These are phyloP conservation scores for Fagopyrum homotropicum DNA, from an alignment of 148 eudicot genomes.

Conservation along the genomic window DNA sequence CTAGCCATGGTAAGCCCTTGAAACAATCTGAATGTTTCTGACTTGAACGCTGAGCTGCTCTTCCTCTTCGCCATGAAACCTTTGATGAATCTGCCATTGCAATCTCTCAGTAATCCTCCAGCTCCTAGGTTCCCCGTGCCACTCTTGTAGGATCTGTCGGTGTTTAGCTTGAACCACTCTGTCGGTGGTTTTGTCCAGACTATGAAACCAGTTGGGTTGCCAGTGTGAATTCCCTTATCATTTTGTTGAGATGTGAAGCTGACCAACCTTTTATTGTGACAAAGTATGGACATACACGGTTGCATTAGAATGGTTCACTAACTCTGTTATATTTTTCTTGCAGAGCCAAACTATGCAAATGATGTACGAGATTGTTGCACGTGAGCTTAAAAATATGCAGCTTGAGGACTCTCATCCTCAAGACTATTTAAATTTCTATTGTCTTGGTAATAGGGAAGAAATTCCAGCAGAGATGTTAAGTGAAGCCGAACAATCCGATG, in stretches of 20 bases:
- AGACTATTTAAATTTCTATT: constrained; percentile 87
- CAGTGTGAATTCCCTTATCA: too few relatives aligned
- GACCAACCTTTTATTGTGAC: not conserved
- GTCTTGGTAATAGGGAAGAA: constrained; percentile 86
- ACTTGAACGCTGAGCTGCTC: too few relatives aligned
- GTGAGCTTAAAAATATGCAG: constrained; percentile 61
- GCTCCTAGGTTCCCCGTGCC: too few relatives aligned
- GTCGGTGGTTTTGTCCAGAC: too few relatives aligned
- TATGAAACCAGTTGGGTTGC: too few relatives aligned
- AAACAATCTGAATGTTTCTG: too few relatives aligned
- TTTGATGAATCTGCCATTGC: too few relatives aligned
- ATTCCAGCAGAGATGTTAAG: constrained; percentile 30
- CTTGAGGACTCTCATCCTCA: constrained; percentile 51
- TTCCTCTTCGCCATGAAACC: too few relatives aligned
- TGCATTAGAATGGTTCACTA: not conserved
- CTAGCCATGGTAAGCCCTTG: too few relatives aligned
- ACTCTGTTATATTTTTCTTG: not conserved
- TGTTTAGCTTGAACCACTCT: too few relatives aligned
- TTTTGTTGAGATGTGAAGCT: not conserved
- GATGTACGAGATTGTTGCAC: constrained; percentile 73
- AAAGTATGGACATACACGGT: not conserved
- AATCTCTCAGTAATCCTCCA: too few relatives aligned
- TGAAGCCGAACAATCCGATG: constrained; percentile 30
- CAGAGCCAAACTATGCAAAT: constrained; percentile 88
- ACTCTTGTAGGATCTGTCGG: too few relatives aligned